Evolutionary conservation across 1,284 basidiomycete genomes (phyloP).

Genomic region (Austroboletus niveus): DNA sequence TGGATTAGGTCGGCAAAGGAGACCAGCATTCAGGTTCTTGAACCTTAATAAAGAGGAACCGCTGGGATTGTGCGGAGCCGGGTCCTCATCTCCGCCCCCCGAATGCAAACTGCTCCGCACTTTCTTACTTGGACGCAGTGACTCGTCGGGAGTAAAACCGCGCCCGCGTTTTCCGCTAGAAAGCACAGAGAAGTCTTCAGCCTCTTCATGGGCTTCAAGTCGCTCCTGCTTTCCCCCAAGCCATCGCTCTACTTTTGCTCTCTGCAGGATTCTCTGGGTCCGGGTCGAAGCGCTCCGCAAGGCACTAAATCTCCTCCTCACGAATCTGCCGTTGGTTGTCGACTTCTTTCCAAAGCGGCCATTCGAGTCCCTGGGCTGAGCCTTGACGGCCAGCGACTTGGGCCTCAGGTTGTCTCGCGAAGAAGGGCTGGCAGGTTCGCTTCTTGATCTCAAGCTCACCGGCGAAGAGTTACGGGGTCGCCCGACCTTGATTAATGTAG

Average conservation of each 20-base stretch:
- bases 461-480: constrained; percentile 21
- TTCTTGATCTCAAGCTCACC: constrained; percentile 21
- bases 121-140: constrained; percentile 28
- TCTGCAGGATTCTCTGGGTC: constrained; percentile 40
- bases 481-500: constrained; percentile 13
- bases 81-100: constrained; percentile 29
- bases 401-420: constrained; percentile 34
- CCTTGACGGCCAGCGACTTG: constrained; percentile 47
- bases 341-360: constrained; percentile 52
- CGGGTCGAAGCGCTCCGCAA: constrained; percentile 33
- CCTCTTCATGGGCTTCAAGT: constrained; percentile 21
- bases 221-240: constrained; percentile 28
- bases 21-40: constrained; percentile 33
- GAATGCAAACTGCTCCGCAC: constrained; percentile 15
- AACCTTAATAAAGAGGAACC: constrained; percentile 29
- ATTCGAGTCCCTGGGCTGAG: constrained; percentile 48
- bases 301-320: constrained; percentile 37
- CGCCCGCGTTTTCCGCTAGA: constrained; percentile 26
- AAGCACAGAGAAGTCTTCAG: constrained; percentile 12
- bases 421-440: constrained; percentile 26
- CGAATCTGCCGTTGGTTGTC: constrained; percentile 49
- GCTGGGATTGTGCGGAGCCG: constrained; percentile 28
- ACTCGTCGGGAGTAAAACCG: constrained; percentile 21
- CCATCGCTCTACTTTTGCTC: constrained; percentile 39
- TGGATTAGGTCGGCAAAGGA: constrained; percentile 34